A percentile compares a stretch with the other conserved stretches of the same genome.
phyloP scores from a whole-genome alignment of 75 land plant genomes.

The Gnetum montanum region DNA sequence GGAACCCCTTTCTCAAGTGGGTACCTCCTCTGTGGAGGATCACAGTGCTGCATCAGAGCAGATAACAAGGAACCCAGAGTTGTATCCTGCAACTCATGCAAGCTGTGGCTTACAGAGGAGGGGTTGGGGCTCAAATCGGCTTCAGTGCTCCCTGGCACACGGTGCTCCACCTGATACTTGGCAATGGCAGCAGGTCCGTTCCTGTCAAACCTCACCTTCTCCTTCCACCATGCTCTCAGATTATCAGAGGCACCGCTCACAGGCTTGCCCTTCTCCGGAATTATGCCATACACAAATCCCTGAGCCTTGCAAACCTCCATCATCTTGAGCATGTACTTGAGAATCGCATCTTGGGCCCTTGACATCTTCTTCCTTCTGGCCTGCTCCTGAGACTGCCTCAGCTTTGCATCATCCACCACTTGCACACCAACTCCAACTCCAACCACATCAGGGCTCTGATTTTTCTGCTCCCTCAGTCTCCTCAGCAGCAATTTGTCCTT shows the following conservation, averaged over 20 bases:
- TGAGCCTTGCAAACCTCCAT: slow-evolving; percentile 89
- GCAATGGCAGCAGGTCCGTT: slow-evolving; percentile 87
- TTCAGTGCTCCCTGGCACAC: slow-evolving; percentile 23
- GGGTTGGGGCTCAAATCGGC: slow-evolving; percentile 11
- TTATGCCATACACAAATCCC: slow-evolving; percentile 88
- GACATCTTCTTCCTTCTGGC: slow-evolving; percentile 71
- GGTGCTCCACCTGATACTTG: slow-evolving; percentile 61
- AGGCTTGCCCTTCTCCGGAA: slow-evolving; percentile 87
- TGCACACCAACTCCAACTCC: slow-evolving; percentile 21
- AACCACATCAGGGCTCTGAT: too few species aligned
- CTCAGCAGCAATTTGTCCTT: slow-evolving; percentile 20
- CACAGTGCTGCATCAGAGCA: slow-evolving; percentile 92
- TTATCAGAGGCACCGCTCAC: slow-evolving; percentile 89
- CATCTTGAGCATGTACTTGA: slow-evolving; percentile 76
- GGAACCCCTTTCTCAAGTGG: slow-evolving; percentile 84
- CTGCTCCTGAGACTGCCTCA: slow-evolving; percentile 61
- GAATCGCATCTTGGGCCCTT: slow-evolving; percentile 57
- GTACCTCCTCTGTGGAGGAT: slow-evolving; percentile 84
- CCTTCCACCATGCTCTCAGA: slow-evolving; percentile 94
- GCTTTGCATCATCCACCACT: slow-evolving; percentile 19
- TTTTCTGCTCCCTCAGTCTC: slow-evolving; percentile 34
- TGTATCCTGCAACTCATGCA: slow-evolving; percentile 84
- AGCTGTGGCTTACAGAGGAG: slow-evolving; percentile 43
- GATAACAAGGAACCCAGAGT: slow-evolving; percentile 82
- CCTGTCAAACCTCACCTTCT: slow-evolving; percentile 74